Evolutionary conservation across 202 grass and related monocot genomes (phyloP).

Genomic region (Hordeum pubiflorum): DNA sequence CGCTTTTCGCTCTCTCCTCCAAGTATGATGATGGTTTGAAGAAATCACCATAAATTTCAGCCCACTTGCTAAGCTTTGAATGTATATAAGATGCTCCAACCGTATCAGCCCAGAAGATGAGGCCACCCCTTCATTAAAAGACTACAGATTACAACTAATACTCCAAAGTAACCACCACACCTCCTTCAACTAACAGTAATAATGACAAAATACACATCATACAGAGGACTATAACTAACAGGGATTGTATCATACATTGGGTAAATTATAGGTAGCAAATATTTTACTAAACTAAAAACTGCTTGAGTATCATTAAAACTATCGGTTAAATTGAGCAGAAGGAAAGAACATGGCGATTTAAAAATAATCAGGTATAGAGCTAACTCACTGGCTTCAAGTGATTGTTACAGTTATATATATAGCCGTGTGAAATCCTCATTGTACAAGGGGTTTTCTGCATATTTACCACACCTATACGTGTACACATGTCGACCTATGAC

Average conservation of each 20-base stretch:
- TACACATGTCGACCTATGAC: too few species aligned
- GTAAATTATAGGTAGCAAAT: neutral
- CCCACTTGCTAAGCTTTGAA: constrained; percentile 70
- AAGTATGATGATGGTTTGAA: constrained; percentile 80
- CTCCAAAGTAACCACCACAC: neutral
- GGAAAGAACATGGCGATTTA: neutral
- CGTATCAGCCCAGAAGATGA: constrained; percentile 92
- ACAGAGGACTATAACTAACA: neutral
- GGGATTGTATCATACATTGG: neutral
- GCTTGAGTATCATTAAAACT: neutral
- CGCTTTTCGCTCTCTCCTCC: constrained; percentile 76
- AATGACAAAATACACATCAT: neutral
- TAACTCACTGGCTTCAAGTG: neutral
- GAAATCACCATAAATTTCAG: constrained; percentile 60
- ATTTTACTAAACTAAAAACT: neutral
- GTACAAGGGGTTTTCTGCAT: too few species aligned
- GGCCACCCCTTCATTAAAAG: constrained; percentile 68
- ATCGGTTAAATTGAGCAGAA: neutral
- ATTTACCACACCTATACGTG: too few species aligned
- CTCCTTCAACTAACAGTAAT: neutral
- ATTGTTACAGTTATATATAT: too few species aligned
- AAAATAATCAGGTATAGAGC: neutral
- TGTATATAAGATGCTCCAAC: constrained; percentile 72
- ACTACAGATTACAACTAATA: constrained; percentile 8
- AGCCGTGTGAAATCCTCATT: too few species aligned